A percentile compares a stretch with the other conserved stretches of the same genome.
Evolutionary conservation across 2,329 filamentous ascomycete species (phyloP).

Genomic region (Corynespora cassiicola): DNA sequence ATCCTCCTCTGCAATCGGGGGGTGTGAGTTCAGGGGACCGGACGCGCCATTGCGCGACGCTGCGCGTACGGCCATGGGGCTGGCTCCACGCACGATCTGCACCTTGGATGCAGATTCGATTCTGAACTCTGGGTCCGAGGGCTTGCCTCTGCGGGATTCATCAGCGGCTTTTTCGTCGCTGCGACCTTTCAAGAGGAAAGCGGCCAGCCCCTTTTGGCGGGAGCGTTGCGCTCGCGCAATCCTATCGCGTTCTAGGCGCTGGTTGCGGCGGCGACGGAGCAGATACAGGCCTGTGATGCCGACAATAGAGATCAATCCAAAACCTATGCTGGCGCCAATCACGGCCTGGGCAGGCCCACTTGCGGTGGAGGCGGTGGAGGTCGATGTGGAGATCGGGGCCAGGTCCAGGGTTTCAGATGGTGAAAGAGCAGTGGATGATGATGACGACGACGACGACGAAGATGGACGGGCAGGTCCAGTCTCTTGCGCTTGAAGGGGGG

Average conservation of each 20-base stretch:
- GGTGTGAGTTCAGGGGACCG: not conserved
- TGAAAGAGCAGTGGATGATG: not conserved
- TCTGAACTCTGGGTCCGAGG: conserved; percentile 25
- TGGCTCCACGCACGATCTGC: conserved; percentile 20
- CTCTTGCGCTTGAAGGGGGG: conserved; percentile 3
- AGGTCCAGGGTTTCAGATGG: conserved; percentile 10
- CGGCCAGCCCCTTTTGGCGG: not conserved
- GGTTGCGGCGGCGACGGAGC: conserved; percentile 17
- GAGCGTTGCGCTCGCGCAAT: not conserved
- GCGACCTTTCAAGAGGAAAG: conserved; percentile 7
- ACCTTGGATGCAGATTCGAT: conserved; percentile 27
- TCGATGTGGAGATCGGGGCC: conserved; percentile 15
- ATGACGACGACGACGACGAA: not conserved
- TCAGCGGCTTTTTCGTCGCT: not conserved
- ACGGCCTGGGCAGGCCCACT: conserved; percentile 17
- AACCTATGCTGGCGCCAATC: conserved; percentile 23
- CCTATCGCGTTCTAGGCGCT: not conserved
- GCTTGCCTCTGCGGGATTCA: too few relatives aligned
- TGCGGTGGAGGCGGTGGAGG: conserved; percentile 9
- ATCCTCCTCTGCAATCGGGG: not conserved
- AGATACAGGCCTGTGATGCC: conserved; percentile 18
- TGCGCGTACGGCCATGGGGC: conserved; percentile 10
- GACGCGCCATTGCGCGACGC: conserved; percentile 8
- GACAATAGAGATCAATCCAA: conserved; percentile 16
- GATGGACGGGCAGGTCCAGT: not conserved